Evolutionary conservation across 169 alveolate genomes (phyloP).

Genomic region (Plasmodium vivax): DNA sequence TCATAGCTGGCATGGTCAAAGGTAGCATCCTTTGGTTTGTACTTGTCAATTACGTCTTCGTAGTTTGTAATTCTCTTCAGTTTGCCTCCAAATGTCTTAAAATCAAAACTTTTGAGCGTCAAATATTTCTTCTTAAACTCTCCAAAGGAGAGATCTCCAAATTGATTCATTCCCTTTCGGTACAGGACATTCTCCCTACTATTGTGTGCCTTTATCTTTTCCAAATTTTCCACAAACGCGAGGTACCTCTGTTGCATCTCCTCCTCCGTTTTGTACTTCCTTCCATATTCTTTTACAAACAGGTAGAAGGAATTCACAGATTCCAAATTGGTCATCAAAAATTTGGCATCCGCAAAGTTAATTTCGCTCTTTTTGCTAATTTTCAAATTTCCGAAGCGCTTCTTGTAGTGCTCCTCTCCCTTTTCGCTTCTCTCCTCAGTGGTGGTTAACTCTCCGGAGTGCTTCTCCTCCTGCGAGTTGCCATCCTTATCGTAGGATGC

Average conservation of each 20-base stretch:
- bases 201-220: constrained; percentile 65
- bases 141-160: constrained; percentile 72
- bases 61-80: background rate
- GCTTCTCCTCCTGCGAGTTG: background rate
- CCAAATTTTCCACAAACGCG: constrained; percentile 35
- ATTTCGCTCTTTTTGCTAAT: background rate
- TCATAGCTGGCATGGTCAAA: constrained; percentile 54
- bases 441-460: background rate
- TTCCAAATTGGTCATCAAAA: constrained; percentile 63
- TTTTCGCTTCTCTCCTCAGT: background rate
- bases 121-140: constrained; percentile 63
- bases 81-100: background rate
- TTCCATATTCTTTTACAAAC: constrained; percentile 23
- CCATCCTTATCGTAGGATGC: background rate
- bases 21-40: background rate
- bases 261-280: constrained; percentile 18
- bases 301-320: constrained; percentile 32
- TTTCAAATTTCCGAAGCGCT: constrained; percentile 19
- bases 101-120: background rate
- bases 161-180: constrained; percentile 64
- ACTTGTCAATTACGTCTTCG: constrained; percentile 12
- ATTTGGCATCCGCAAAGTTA: constrained; percentile 8
- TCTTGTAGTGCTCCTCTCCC: background rate
- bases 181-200: constrained; percentile 13
- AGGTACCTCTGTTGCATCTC: constrained; percentile 46